Base-by-base conservation (phyloP, 1,139 yeast genomes). In the Hanseniaspora uvarum region DNA sequence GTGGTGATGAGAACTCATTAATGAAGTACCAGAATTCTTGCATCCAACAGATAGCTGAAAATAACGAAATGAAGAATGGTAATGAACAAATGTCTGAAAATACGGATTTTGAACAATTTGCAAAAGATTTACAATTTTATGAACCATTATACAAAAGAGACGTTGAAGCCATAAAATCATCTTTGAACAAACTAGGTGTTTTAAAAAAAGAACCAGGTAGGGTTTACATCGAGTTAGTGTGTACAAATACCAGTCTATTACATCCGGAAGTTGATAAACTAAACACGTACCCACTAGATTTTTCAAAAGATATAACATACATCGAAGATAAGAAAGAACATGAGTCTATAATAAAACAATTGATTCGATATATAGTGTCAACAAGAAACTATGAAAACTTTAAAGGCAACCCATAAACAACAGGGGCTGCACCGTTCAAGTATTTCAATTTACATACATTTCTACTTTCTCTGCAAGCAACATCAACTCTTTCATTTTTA, bases 351-450 rank as follows among this genome's bases (percentile, higher is more conserved):
- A n/a, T 39, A 14, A 23, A 18, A 23, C 30, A 39, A 39, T 39
- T 39, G 19, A 39, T 39, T 23, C 11, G 19, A 24, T 39, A 39
- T 39, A 39, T 39, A 39, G 43, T 39, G 43, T 39, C 43, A 6
- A 14, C 43, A 4, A 23, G 18, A n/a, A 24, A 39, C 43, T 39
- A 39, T 24, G 30, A 39, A 21, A 61, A 61, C 26, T 45, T 38
- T 8, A 80, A 65, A 1, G 95, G 95, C 43, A 86, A 64, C 0
- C 95, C 95, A 63, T 84, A 85, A 2, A 85, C 71, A 0, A 86
- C 81, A 0, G 94, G 88, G 0, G 95, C 89, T 0, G 87, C 86
- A 0, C 94, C 94, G 61, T 86, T 86, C 59, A 86, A 68, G 60
- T 75, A 84, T 54, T 69, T 75, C 59, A 88, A 69, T 53, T 78